Evolutionary conservation across 2,329 filamentous ascomycete species (phyloP).

Genomic region (Botrytis pseudocinerea): DNA sequence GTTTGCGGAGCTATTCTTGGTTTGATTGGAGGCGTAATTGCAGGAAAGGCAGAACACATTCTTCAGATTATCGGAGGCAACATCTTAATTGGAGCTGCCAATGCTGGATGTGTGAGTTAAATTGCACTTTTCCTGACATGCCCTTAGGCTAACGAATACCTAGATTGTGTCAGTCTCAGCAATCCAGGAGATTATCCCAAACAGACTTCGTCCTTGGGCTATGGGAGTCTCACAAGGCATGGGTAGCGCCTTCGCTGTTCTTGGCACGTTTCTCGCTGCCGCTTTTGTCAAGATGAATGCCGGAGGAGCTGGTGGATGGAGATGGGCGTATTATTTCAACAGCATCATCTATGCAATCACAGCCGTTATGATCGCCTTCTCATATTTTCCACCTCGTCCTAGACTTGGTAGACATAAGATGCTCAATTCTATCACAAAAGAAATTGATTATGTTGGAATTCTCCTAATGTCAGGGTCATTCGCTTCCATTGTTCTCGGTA

Average conservation of each 20-base stretch:
- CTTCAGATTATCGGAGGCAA: slow-evolving; percentile 27
- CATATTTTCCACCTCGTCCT: slow-evolving; percentile 29
- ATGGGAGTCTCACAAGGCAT: slow-evolving; percentile 29
- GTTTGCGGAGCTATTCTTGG: slow-evolving; percentile 28
- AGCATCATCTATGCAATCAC: slow-evolving; percentile 28
- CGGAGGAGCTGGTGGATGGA: slow-evolving; percentile 29
- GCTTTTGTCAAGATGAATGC: slow-evolving; percentile 27
- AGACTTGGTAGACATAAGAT: slow-evolving; percentile 27
- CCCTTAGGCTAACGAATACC: background rate
- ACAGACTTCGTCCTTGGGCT: slow-evolving; percentile 29
- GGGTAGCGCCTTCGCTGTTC: slow-evolving; percentile 29
- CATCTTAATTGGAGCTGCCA: slow-evolving; percentile 28
- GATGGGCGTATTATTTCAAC: slow-evolving; percentile 32
- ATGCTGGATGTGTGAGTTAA: slow-evolving; percentile 28
- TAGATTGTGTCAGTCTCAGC: slow-evolving; percentile 29
- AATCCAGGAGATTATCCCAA: slow-evolving; percentile 32
- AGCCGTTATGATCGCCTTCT: slow-evolving; percentile 23
- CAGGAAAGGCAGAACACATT: slow-evolving; percentile 27
- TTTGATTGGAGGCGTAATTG: slow-evolving; percentile 24
- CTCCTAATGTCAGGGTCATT: slow-evolving; percentile 27
- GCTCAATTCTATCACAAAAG: slow-evolving; percentile 21
- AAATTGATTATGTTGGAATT: slow-evolving; percentile 30
- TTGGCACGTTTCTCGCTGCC: slow-evolving; percentile 28
- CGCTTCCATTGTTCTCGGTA: slow-evolving; percentile 33
- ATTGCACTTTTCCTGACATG: background rate